A percentile compares a stretch with the other conserved stretches of the same genome.
Conservation (phyloP, 106 monocot species). For the Apostasia shenzhenica region DNA sequence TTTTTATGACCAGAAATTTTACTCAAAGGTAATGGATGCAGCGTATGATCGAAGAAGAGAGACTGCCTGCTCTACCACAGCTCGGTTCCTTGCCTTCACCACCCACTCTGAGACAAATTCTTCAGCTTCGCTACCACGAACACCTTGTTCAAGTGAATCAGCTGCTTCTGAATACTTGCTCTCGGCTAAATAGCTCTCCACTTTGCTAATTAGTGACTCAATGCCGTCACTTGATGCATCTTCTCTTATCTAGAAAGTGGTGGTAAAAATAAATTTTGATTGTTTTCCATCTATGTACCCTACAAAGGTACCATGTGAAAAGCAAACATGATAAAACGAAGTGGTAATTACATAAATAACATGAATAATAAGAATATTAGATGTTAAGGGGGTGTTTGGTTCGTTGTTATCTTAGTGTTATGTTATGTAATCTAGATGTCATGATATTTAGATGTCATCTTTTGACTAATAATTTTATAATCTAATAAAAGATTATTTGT, state of each 20-base stretch:
- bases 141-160: conserved; percentile 60
- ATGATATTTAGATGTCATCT: too few species aligned
- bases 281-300: background rate
- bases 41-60: conserved; percentile 78
- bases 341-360: too few species aligned
- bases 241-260: conserved; percentile 58
- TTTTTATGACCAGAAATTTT: background rate
- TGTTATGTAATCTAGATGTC: too few species aligned
- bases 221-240: conserved; percentile 49
- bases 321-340: too few species aligned
- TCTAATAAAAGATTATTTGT: too few species aligned
- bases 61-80: conserved; percentile 81
- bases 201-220: conserved; percentile 65
- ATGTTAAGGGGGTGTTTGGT: too few species aligned
- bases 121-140: conserved; percentile 66
- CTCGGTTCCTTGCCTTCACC: conserved; percentile 58
- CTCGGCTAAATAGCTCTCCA: conserved; percentile 56
- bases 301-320: too few species aligned
- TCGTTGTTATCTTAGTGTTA: too few species aligned
- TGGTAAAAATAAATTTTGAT: background rate
- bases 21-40: conserved; percentile 44
- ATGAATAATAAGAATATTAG: too few species aligned
- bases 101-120: conserved; percentile 55
- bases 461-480: too few species aligned
- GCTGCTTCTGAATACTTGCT: conserved; percentile 77